Percentiles rank a stretch among this genome's conserved stretches.
These are phyloP conservation scores for Leccinum barrowsii DNA, from an alignment of 768 basidiomycete genomes.

Conservation along the genomic window DNA sequence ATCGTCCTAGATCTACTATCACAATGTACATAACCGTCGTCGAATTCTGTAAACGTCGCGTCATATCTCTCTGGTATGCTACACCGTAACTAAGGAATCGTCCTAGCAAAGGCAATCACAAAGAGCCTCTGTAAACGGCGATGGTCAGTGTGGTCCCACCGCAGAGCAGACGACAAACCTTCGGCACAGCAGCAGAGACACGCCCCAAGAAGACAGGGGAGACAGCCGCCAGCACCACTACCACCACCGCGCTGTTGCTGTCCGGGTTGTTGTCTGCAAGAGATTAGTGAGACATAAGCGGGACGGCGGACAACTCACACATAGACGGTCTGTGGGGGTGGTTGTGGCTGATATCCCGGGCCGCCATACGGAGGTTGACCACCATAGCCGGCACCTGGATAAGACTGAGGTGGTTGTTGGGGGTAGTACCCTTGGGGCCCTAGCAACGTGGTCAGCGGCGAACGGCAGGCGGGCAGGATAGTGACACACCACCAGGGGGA, in stretches of 20 bases:
- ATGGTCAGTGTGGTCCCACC: slow-evolving; percentile 27
- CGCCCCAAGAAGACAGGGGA: slow-evolving; percentile 47
- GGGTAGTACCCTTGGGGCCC: slow-evolving; percentile 62
- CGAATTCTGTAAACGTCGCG: slow-evolving; percentile 8
- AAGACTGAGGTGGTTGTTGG: slow-evolving; percentile 69
- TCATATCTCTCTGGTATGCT: slow-evolving; percentile 17
- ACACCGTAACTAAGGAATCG: slow-evolving; percentile 6
- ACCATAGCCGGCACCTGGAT: slow-evolving; percentile 48
- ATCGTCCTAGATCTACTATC: slow-evolving; percentile 7
- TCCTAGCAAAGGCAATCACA: slow-evolving; percentile 66
- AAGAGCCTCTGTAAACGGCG: slow-evolving; percentile 47
- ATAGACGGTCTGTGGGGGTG: slow-evolving; percentile 78
- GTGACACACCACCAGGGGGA: slow-evolving; percentile 42
- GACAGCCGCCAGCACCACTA: slow-evolving; percentile 31
- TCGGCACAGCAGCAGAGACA: slow-evolving; percentile 52
- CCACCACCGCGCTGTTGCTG: slow-evolving; percentile 34
- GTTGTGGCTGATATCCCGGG: slow-evolving; percentile 50
- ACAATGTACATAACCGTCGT: slow-evolving; percentile 19
- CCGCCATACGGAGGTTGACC: slow-evolving; percentile 30
- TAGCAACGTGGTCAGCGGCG: slow-evolving; percentile 40
- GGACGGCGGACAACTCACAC: slow-evolving; percentile 48
- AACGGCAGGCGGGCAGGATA: not conserved
- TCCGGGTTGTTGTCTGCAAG: slow-evolving; percentile 37
- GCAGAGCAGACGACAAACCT: slow-evolving; percentile 33
- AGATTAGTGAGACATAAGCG: not conserved